Evolutionary conservation across 1,139 yeast species (phyloP), one percentile per base, ranked within the genome.

Genomic region (Yamadazyma spencermartinsiae): DNA sequence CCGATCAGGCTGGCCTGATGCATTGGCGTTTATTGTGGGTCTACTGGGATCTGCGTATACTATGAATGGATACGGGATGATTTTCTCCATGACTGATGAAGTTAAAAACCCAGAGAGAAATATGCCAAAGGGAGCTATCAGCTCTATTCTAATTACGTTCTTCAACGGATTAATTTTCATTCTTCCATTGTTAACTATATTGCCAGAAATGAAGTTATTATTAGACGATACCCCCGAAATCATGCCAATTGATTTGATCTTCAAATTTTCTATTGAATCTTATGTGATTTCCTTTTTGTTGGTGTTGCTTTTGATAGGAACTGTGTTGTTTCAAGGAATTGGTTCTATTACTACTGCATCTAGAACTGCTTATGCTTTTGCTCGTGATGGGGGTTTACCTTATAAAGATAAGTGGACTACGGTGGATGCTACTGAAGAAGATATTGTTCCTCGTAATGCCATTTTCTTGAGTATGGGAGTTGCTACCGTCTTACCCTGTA

Each of bases 331-430:
- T 56, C 92, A 89, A 31, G 82, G 89, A 4, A 81, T 85, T 41
- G 94, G 95, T 26, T 72, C 92, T 1, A 70, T 86, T 24, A 86
- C 95, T 0, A 86, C 96, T 0, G 90, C 94, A 0, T 86, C 95
- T 5, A 79, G 96, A 66, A 81, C 87, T 25, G 85, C 90, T 1
- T 88, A 81, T 65, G 88, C 95, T 11, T 82, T 88, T 62, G 87
- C 95, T 37, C 79, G 97, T 61, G 97, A 88, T 58, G 89, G 86
- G 33, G 96, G 94, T 0, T 64, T 88, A 34, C 96, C 96, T 0
- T 80, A 73, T 49, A 77, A 82, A 42, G 67, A 74, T 9, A 57
- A 74, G 28, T 85, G 89, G 85, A 74, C 80, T 4, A 74, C 75
- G 48, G 87, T 86, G 31, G 82, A 82, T 46, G 68, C 78, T 2